Evolutionary conservation across 1,139 yeast species (phyloP).

Genomic region (Nakaseomyces sp.): DNA sequence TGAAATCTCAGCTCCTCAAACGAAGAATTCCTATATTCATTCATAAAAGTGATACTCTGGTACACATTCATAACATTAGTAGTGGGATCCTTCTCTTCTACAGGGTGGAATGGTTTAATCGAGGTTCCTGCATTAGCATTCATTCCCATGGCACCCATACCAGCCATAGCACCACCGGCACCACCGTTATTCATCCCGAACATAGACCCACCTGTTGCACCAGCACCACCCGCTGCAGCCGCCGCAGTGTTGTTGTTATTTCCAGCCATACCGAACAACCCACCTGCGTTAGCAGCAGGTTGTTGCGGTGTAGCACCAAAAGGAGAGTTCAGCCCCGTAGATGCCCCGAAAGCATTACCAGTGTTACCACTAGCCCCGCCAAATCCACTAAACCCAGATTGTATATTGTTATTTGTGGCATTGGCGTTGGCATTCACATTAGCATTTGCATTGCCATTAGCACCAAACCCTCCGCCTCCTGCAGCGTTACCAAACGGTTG

Average conservation of each 20-base stretch:
- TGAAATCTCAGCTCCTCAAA: conserved; percentile 82
- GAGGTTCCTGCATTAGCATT: conserved; percentile 49
- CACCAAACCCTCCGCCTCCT: conserved; percentile 7
- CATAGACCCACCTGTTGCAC: conserved; percentile 11
- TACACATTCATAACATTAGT: conserved; percentile 50
- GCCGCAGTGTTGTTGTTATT: no score
- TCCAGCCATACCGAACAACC: no score
- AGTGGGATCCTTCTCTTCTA: conserved; percentile 64
- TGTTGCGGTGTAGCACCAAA: conserved; percentile 16
- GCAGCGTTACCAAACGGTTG: conserved; percentile 2
- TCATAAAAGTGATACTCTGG: conserved; percentile 81
- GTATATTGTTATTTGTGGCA: conserved; percentile 7
- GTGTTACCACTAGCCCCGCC: background rate
- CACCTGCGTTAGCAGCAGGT: no score
- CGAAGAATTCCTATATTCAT: conserved; percentile 73
- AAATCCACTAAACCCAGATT: conserved; percentile 9
- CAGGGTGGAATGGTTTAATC: conserved; percentile 54
- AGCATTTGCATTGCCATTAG: conserved; percentile 1
- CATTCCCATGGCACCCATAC: background rate
- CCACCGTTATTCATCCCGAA: conserved; percentile 34
- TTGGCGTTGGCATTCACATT: conserved; percentile 4
- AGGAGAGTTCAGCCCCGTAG: conserved; percentile 20
- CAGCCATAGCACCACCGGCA: background rate
- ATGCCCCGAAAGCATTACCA: conserved; percentile 15
- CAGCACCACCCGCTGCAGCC: no score